Conservation (phyloP, 2,329 filamentous ascomycete genomes). For the Diaporthe australafricana region DNA sequence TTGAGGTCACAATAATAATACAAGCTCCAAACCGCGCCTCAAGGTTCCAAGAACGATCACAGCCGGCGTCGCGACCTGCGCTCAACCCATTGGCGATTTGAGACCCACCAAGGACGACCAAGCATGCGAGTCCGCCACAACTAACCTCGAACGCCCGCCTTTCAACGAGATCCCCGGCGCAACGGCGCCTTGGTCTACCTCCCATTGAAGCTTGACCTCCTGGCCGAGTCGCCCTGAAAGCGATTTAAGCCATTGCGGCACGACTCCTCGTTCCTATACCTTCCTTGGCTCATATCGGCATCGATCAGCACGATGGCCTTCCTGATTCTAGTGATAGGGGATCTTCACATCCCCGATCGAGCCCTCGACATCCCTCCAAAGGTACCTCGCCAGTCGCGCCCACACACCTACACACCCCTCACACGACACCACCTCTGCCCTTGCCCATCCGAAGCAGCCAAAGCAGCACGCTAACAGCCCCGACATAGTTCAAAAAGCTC, state of each 20-base stretch:
- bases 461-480: not conserved
- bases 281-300: not conserved
- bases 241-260: conserved; percentile 7
- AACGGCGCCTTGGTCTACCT: conserved; percentile 10
- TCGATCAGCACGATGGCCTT: conserved; percentile 77
- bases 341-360: conserved; percentile 93
- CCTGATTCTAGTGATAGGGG: conserved; percentile 90
- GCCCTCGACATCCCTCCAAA: conserved; percentile 92
- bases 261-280: not conserved
- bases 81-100: not conserved
- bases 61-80: not conserved
- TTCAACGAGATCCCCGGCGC: conserved; percentile 9
- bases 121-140: not conserved
- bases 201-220: conserved; percentile 8
- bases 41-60: not conserved
- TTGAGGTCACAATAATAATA: not conserved
- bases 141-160: not conserved
- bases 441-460: conserved; percentile 17
- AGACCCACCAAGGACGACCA: not conserved
- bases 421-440: conserved; percentile 29
- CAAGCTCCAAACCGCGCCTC: not conserved
- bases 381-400: conserved; percentile 59
- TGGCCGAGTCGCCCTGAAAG: conserved; percentile 6
- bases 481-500: conserved; percentile 81
- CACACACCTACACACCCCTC: conserved; percentile 18